phyloP scores from a whole-genome alignment of 2,329 filamentous ascomycete species.

The Didymella segeticola region DNA sequence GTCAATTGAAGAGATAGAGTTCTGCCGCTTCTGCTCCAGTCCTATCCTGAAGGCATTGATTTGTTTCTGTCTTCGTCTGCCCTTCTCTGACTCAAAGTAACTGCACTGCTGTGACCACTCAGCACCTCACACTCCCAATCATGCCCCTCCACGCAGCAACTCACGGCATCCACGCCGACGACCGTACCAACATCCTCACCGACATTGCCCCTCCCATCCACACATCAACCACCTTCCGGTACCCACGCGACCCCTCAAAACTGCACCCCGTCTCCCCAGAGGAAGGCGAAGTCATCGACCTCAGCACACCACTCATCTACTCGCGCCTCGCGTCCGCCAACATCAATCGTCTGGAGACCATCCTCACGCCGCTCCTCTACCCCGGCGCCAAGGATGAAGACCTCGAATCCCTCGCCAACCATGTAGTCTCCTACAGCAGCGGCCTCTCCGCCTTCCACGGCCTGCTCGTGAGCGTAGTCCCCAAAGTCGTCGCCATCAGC shows the following conservation, averaged over 20 bases:
- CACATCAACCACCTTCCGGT: slow-evolving; percentile 90
- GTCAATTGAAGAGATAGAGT: background rate
- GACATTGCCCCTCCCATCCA: slow-evolving; percentile 91
- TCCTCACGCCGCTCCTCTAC: slow-evolving; percentile 76
- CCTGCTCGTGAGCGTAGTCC: slow-evolving; percentile 82
- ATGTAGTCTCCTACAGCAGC: slow-evolving; percentile 78
- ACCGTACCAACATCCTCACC: slow-evolving; percentile 73
- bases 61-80: background rate
- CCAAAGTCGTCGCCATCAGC: slow-evolving; percentile 80
- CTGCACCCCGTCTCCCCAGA: slow-evolving; percentile 61
- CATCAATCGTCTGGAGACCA: slow-evolving; percentile 81
- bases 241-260: slow-evolving; percentile 71
- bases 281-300: slow-evolving; percentile 49
- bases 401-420: slow-evolving; percentile 45
- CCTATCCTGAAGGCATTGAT: background rate
- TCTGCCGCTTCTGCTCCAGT: background rate
- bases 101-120: too few species aligned
- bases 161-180: slow-evolving; percentile 81
- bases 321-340: slow-evolving; percentile 81
- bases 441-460: slow-evolving; percentile 91
- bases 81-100: too few species aligned
- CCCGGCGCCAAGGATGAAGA: slow-evolving; percentile 48
- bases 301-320: slow-evolving; percentile 65
- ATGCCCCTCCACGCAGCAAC: slow-evolving; percentile 64
- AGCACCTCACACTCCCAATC: slow-evolving; percentile 9